These are phyloP conservation scores for Solanum medicagineum DNA, from an alignment of 257 asterid species.

Conservation along the genomic window DNA sequence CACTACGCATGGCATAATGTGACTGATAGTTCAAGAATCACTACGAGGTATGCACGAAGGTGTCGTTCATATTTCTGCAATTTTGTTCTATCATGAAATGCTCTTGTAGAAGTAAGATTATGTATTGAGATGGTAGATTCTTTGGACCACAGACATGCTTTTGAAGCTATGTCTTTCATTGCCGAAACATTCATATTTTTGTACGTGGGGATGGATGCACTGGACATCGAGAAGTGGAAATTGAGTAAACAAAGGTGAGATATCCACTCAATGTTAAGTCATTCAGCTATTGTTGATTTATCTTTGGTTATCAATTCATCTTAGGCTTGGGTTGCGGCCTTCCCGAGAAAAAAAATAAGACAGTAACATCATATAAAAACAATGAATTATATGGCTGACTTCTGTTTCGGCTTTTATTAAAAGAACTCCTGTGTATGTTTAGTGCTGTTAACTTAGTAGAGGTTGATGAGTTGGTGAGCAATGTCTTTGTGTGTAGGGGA, in stretches of 20 bases:
- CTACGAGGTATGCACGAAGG: slow-evolving; percentile 38
- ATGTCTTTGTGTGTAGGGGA: not conserved
- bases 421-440: not conserved
- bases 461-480: not conserved
- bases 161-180: slow-evolving; percentile 79
- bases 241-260: slow-evolving; percentile 57
- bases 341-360: not conserved
- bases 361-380: not conserved
- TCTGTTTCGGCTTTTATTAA: not conserved
- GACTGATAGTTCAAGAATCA: slow-evolving; percentile 70
- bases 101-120: not conserved
- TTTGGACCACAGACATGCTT: slow-evolving; percentile 60
- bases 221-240: slow-evolving; percentile 84
- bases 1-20: slow-evolving; percentile 97
- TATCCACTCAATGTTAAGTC: not conserved
- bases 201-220: slow-evolving; percentile 92
- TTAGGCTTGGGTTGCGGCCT: not conserved
- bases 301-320: not conserved
- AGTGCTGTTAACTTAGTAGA: not conserved
- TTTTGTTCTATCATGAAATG: not conserved
- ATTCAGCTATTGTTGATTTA: not conserved
- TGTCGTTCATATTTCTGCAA: not conserved
- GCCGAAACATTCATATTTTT: slow-evolving; percentile 87
- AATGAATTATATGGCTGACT: not conserved
- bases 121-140: not conserved